Conservation (phyloP, 768 basidiomycete genomes). For the Candolleomyces eurysporus region DNA sequence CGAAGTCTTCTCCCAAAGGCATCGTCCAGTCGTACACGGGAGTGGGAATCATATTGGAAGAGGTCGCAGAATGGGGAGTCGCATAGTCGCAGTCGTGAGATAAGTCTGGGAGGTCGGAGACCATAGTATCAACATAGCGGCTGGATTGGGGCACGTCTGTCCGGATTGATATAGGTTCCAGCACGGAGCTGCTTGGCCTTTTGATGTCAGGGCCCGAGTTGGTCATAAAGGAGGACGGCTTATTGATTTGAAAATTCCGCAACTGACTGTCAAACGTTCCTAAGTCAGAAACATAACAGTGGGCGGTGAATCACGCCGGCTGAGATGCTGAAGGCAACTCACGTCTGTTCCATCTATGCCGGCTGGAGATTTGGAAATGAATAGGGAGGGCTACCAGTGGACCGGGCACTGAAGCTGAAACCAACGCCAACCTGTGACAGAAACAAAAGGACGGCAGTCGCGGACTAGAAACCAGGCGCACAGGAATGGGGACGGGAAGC, state of each 20-base stretch:
- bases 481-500: conserved; percentile 4
- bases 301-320: background rate
- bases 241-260: background rate
- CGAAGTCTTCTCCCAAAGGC: background rate
- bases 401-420: conserved; percentile 1
- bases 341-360: conserved; percentile 1
- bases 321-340: background rate
- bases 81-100: conserved; percentile 22
- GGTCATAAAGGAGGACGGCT: conserved; percentile 4
- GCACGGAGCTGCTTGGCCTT: background rate
- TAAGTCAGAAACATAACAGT: background rate
- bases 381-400: background rate
- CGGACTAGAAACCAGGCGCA: background rate
- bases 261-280: conserved; percentile 8
- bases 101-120: conserved; percentile 23
- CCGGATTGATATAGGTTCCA: conserved; percentile 6
- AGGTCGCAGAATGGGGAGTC: conserved; percentile 26
- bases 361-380: background rate
- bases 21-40: conserved; percentile 20
- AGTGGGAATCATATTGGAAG: conserved; percentile 25
- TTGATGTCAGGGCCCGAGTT: background rate
- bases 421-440: conserved; percentile 11
- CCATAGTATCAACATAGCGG: conserved; percentile 2
- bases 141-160: conserved; percentile 5
- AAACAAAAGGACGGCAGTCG: background rate